phyloP scores from a whole-genome alignment of 805 yeast genomes.

The Yarrowia sp. region DNA sequence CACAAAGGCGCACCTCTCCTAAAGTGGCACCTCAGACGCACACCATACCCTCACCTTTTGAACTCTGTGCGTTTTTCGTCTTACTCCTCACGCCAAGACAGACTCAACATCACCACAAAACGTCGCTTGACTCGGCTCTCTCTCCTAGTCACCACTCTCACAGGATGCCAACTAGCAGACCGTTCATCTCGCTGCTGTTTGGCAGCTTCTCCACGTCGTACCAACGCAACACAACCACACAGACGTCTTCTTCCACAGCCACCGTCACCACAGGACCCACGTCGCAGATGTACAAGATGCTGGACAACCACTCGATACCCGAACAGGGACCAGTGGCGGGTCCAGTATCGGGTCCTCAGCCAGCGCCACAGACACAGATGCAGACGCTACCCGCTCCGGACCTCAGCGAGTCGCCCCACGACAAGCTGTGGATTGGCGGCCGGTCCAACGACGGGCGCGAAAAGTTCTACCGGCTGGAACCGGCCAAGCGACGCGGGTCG shows the following conservation, averaged over 20 bases:
- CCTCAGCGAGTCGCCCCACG: slow-evolving; percentile 21
- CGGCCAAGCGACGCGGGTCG: slow-evolving; percentile 29
- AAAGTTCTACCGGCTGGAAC: slow-evolving; percentile 32
- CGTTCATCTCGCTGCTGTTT: slow-evolving; percentile 23
- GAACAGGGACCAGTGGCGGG: not conserved
- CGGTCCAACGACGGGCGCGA: slow-evolving; percentile 33
- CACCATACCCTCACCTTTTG: no score
- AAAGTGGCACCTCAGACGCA: no score
- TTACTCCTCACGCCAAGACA: not conserved
- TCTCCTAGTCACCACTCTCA: no score
- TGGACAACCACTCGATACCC: slow-evolving; percentile 15
- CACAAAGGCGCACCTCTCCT: no score
- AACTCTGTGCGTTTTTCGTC: not conserved
- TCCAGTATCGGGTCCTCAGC: no score
- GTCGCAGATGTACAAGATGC: slow-evolving; percentile 14
- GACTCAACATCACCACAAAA: no score
- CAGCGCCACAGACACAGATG: not conserved
- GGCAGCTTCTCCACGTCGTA: slow-evolving; percentile 20
- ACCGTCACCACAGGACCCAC: slow-evolving; percentile 13
- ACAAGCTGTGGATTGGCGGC: slow-evolving; percentile 37
- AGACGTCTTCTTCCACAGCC: not conserved
- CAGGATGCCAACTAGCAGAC: slow-evolving; percentile 13
- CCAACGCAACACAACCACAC: slow-evolving; percentile 16
- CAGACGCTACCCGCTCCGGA: not conserved
- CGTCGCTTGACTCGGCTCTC: no score